Conservation (phyloP, 2,329 filamentous ascomycete species). For the Trichoderma cornu-damae region DNA sequence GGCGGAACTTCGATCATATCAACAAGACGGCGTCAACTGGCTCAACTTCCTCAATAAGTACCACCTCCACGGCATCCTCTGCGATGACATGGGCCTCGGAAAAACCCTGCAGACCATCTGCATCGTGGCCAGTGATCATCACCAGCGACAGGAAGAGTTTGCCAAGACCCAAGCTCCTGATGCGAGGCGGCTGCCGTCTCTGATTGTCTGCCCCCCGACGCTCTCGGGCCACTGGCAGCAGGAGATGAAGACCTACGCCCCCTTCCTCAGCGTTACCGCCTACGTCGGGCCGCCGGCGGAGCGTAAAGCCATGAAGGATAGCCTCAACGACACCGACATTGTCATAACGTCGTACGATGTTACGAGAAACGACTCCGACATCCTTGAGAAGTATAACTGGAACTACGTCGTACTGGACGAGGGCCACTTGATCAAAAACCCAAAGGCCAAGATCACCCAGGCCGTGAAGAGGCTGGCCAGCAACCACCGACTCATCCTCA, state of each 20-base stretch:
- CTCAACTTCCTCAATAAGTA: constrained; percentile 97
- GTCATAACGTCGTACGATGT: constrained; percentile 98
- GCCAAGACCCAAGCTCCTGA: constrained; percentile 75
- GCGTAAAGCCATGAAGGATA: constrained; percentile 63
- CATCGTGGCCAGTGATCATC: constrained; percentile 96
- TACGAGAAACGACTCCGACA: constrained; percentile 88
- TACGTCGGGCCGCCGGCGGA: constrained; percentile 88
- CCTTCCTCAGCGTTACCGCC: constrained; percentile 82
- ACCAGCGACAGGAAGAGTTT: constrained; percentile 86
- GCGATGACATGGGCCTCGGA: constrained; percentile 97
- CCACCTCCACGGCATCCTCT: constrained; percentile 95
- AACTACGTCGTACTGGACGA: constrained; percentile 98
- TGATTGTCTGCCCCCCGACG: constrained; percentile 94
- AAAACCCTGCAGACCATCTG: constrained; percentile 97
- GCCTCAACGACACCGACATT: constrained; percentile 75
- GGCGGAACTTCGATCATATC: constrained; percentile 90
- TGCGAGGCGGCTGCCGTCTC: constrained; percentile 72
- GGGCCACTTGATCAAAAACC: constrained; percentile 97
- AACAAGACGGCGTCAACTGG: constrained; percentile 99
- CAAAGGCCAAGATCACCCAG: constrained; percentile 89
- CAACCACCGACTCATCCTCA: constrained; percentile 93
- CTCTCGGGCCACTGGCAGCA: constrained; percentile 98
- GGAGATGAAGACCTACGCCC: constrained; percentile 91
- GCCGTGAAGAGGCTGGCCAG: constrained; percentile 85
- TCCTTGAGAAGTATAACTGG: constrained; percentile 79